Base-by-base conservation (phyloP, 352 stramenopile species). In the Phytophthora pisi region DNA sequence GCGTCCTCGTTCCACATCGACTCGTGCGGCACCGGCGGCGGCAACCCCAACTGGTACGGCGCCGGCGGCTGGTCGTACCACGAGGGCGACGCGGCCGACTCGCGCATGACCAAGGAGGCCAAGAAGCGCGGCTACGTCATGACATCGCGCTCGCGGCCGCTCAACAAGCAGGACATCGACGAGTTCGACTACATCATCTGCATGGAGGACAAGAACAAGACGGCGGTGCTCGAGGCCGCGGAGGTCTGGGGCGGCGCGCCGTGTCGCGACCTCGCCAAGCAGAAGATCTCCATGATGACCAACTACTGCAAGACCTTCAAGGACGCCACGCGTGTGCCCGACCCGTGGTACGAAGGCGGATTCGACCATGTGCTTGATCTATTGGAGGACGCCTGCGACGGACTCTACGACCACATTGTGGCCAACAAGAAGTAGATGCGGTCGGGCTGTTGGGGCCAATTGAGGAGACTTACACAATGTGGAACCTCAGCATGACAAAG, bases 351-450 rank as follows among this genome's bases (percentile, higher is more conserved):
- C 66, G 86, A 93, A 85, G 89, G 87, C n/a, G 91, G 89, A 18
- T 97, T 97, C 53, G 91, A 97, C 64, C 80, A 89, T 46, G 91
- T 97, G 28, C 66, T 97, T 57, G 91, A 97, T 66, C 67, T 97
- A 51, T 72, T 97, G 4, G 89, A 97, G 57, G 89, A 97, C 59
- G 87, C 87, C 0, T 97, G 91, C 47, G 69, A 81, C 11, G 91
- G 89, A 15, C 77, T 97, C 13, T 95, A 91, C 66, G 64, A 79
- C 31, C 74, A 80, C 64, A 77, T 93, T 52, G 52, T 74, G 6
- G 42, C 67, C 11, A 64, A 28, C 24, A 66, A 69, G 15, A 57
- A 64, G 34, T 40, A 40, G 34, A 15, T 10, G 10, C 34, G 34
- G 31, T 38, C 9, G 9, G 6, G 5, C 51, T 36, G 28, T 61